Conservation (phyloP, 2,329 filamentous ascomycete genomes). For the Aspergillus sp. region DNA sequence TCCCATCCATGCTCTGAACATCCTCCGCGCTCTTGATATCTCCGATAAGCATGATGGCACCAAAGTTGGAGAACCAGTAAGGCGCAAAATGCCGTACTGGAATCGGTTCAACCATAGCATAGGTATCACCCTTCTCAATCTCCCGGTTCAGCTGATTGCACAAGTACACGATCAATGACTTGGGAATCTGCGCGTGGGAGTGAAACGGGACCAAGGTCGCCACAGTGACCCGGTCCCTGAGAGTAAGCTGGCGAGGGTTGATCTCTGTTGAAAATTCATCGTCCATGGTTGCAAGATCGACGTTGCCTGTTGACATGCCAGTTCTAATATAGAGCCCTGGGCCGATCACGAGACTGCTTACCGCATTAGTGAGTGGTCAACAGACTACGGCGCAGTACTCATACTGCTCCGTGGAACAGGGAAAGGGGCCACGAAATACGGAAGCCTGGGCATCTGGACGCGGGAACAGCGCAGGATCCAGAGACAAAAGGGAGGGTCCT, state of each 20-base stretch:
- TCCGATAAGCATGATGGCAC: conserved; percentile 81
- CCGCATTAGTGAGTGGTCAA: conserved; percentile 29
- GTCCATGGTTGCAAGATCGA: conserved; percentile 33
- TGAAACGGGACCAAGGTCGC: conserved; percentile 83
- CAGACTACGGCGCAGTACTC: conserved; percentile 3
- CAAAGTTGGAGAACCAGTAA: conserved; percentile 93
- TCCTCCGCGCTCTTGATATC: conserved; percentile 65
- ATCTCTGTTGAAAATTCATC: conserved; percentile 65
- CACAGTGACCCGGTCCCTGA: conserved; percentile 78
- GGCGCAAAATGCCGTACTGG: conserved; percentile 70
- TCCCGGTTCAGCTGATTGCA: conserved; percentile 84
- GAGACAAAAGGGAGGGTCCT: background rate
- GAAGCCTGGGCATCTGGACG: background rate
- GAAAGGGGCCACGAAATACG: background rate
- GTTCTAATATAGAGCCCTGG: conserved; percentile 16
- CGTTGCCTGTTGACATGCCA: conserved; percentile 39
- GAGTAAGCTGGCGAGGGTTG: conserved; percentile 71
- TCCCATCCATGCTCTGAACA: conserved; percentile 47
- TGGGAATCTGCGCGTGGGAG: conserved; percentile 73
- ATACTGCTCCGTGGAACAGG: background rate
- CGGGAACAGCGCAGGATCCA: background rate
- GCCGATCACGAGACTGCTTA: conserved; percentile 37
- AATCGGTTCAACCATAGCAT: conserved; percentile 80
- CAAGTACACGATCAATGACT: conserved; percentile 72
- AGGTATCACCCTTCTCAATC: conserved; percentile 88